phyloP scores from a whole-genome alignment of 163 green algal genomes.

The Prototheca stagnorum region DNA sequence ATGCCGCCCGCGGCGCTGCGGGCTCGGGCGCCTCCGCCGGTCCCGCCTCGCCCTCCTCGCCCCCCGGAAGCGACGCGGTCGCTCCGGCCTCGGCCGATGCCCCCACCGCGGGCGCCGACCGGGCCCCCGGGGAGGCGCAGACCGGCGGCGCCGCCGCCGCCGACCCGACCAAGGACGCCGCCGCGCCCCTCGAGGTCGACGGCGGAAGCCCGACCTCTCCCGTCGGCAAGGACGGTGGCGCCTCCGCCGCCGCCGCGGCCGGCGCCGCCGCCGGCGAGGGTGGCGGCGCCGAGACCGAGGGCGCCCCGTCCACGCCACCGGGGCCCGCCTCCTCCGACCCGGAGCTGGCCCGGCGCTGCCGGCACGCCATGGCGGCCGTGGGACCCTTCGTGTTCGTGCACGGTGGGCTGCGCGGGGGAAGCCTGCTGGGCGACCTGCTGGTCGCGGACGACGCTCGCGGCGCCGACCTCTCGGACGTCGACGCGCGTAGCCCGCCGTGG shows the following conservation, averaged over 20 bases:
- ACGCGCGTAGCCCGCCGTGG: constrained; percentile 59
- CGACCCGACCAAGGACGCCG: too few relatives aligned
- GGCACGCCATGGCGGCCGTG: constrained; percentile 76
- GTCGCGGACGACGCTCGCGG: constrained; percentile 69
- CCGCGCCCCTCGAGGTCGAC: too few relatives aligned
- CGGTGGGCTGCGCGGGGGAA: constrained; percentile 76
- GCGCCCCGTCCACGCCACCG: not conserved
- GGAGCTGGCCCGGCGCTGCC: constrained; percentile 38
- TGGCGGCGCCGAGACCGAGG: constrained; percentile 38
- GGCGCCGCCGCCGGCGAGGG: constrained; percentile 74
- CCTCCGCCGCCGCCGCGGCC: constrained; percentile 46
- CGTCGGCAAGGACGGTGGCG: too few relatives aligned
- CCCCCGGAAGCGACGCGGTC: too few relatives aligned
- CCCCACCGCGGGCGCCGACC: too few relatives aligned
- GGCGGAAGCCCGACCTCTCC: too few relatives aligned
- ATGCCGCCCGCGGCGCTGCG: too few relatives aligned
- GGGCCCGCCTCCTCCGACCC: constrained; percentile 10
- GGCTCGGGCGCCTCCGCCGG: too few relatives aligned
- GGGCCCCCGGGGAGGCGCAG: too few relatives aligned
- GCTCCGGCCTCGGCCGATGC: too few relatives aligned
- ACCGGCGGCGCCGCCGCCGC: too few relatives aligned
- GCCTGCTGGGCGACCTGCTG: constrained; percentile 81
- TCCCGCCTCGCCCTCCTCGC: too few relatives aligned
- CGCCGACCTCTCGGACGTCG: constrained; percentile 58
- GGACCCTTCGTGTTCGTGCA: constrained; percentile 90